Evolutionary conservation across 805 yeast genomes (phyloP).

Genomic region (Kodamaea leandrae): DNA sequence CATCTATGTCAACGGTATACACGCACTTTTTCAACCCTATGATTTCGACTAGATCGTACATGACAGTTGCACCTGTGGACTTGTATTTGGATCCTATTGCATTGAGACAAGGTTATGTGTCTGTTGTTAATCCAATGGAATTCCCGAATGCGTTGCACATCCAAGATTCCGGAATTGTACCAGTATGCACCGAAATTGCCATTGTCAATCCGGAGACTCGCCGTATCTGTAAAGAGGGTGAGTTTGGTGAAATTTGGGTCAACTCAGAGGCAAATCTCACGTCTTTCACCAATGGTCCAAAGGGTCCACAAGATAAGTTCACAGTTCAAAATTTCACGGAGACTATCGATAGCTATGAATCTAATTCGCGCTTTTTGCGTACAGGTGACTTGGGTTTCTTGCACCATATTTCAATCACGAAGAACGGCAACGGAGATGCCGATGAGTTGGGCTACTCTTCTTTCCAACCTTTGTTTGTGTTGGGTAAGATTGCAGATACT

Average conservation of each 20-base stretch:
- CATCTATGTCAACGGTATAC: constrained; percentile 74
- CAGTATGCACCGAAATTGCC: constrained; percentile 89
- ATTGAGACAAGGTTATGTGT: constrained; percentile 82
- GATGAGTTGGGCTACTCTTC: constrained; percentile 25
- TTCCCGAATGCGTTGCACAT: constrained; percentile 67
- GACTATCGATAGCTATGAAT: constrained; percentile 60
- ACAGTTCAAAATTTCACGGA: constrained; percentile 56
- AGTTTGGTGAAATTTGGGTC: constrained; percentile 97
- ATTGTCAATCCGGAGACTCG: constrained; percentile 93
- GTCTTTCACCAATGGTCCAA: constrained; percentile 55
- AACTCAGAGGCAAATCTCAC: constrained; percentile 79
- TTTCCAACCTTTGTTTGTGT: constrained; percentile 76
- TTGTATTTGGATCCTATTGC: constrained; percentile 85
- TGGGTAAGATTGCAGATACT: constrained; percentile 83
- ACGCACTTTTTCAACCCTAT: constrained; percentile 79
- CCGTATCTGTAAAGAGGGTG: constrained; percentile 78
- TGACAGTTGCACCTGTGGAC: constrained; percentile 85
- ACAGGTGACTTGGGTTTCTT: constrained; percentile 95
- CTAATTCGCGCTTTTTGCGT: constrained; percentile 60
- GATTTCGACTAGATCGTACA: constrained; percentile 79
- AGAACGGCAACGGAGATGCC: constrained; percentile 26
- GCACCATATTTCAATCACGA: constrained; percentile 59
- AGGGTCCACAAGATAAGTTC: constrained; percentile 51
- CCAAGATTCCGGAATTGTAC: constrained; percentile 95
- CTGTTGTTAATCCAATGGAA: constrained; percentile 72